These are phyloP conservation scores for Tinospora cordifolia DNA, from an alignment of 164 flowering plant genomes.

Conservation along the genomic window DNA sequence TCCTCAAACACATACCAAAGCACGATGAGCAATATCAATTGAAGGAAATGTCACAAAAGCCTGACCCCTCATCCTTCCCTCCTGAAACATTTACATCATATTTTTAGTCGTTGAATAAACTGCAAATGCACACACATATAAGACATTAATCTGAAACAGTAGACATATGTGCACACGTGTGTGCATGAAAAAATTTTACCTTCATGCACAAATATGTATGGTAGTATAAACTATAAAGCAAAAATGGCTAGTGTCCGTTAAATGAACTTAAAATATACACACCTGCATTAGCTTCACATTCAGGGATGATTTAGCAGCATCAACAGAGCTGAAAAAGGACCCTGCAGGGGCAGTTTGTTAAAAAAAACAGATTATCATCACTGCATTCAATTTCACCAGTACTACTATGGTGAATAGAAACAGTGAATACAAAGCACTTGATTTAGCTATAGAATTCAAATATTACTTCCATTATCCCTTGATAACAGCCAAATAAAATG, in stretches of 20 bases:
- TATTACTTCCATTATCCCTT: neutral
- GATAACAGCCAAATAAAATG: neutral
- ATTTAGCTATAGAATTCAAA: neutral
- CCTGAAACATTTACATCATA: constrained; percentile 39
- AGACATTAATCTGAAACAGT: neutral
- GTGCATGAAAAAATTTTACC: neutral
- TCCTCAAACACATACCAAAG: constrained; percentile 49
- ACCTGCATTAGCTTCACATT: constrained; percentile 91
- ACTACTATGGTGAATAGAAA: too few relatives aligned
- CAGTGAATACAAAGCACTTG: neutral
- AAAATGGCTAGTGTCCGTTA: neutral
- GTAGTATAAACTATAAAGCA: neutral
- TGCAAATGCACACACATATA: neutral
- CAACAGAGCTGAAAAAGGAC: constrained; percentile 66
- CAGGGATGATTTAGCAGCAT: constrained; percentile 52
- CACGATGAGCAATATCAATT: constrained; percentile 68
- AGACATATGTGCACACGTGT: neutral
- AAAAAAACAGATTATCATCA: neutral
- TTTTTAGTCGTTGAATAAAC: neutral
- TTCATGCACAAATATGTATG: neutral
- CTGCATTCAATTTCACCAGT: too few relatives aligned
- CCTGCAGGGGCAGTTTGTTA: constrained; percentile 40
- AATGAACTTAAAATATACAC: constrained; percentile 4
- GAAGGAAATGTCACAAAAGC: constrained; percentile 94
- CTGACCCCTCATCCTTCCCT: constrained; percentile 98